Base-by-base conservation (phyloP, 2,329 filamentous ascomycete genomes). In the Lecanicillium sp. region DNA sequence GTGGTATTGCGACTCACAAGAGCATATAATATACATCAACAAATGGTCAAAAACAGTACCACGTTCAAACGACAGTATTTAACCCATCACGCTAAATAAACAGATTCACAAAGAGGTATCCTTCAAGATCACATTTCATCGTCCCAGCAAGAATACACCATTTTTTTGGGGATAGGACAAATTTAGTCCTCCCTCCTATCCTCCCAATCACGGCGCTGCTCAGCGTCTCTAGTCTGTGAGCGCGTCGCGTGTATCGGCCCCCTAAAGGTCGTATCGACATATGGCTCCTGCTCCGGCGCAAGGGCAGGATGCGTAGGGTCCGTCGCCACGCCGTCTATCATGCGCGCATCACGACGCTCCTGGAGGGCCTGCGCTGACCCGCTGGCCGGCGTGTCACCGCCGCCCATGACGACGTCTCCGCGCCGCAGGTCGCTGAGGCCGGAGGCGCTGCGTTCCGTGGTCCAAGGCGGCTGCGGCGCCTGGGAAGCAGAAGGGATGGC, bases 191-290 rank as follows among this genome's bases (percentile, higher is more conserved):
- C 22, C 6, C n/a, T n/a, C n/a, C 22, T 25, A 25, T 25, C 22
- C 22, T 7, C 11, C 22, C 22, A 7, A 11, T 25, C 22, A 25
- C 22, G n/a, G n/a, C n/a, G n/a, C n/a, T n/a, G n/a, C n/a, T n/a
- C 22, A 25, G 22, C 22, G 11, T 25, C 22, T 25, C 22, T 25
- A 6, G 22, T 25, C 22, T 25, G 22, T 25, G 22, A 25, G 7
- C 22, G 6, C 22, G 22, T 25, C 6, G 61, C 61, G 14, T 74
- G 65, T 2, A 77, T 64, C 2, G 77, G 76, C 0, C 75, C 72
- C 17, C 72, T 64, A 36, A 72, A 71, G 2, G 79, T 81, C 3
- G 79, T 84, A 57, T 85, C 81, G 17, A 84, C 68, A 45, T 81
- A 78, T 9, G 61, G 56, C 37, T 71, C 69, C 44, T 78, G 72